Evolutionary conservation across 495 filamentous ascomycete species (phyloP).

Genomic region (Aspergillus egyptiacus): DNA sequence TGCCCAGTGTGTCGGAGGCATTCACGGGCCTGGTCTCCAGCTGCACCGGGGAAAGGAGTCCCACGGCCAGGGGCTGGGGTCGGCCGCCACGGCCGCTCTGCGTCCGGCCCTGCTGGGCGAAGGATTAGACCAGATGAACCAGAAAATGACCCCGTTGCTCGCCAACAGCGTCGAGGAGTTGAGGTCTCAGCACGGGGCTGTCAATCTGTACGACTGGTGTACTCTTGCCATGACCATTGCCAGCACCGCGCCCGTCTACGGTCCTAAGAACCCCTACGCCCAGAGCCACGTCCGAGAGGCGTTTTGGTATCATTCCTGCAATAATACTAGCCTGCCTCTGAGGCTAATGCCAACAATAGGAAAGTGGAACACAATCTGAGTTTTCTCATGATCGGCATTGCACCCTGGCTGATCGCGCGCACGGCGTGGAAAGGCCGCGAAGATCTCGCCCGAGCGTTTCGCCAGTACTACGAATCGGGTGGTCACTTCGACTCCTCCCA

Average conservation of each 20-base stretch:
- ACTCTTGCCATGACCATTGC: slow-evolving; percentile 39
- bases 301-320: slow-evolving; percentile 40
- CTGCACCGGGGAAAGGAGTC: slow-evolving; percentile 15
- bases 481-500: slow-evolving; percentile 32
- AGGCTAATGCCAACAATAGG: too few species aligned
- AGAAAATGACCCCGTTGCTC: slow-evolving; percentile 20
- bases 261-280: slow-evolving; percentile 44
- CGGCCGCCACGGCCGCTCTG: slow-evolving; percentile 20
- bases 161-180: slow-evolving; percentile 19
- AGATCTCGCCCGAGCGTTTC: slow-evolving; percentile 32
- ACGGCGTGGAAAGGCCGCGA: slow-evolving; percentile 35
- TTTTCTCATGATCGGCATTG: slow-evolving; percentile 25
- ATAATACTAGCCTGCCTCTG: too few species aligned
- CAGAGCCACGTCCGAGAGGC: slow-evolving; percentile 31
- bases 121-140: slow-evolving; percentile 27
- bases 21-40: slow-evolving; percentile 12
- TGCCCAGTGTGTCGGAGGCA: slow-evolving; percentile 18
- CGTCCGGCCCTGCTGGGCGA: slow-evolving; percentile 22
- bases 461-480: slow-evolving; percentile 32
- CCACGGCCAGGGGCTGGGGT: slow-evolving; percentile 19
- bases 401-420: slow-evolving; percentile 36
- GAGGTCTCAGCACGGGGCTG: background rate
- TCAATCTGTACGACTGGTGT: slow-evolving; percentile 37
- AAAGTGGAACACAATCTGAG: slow-evolving; percentile 39
- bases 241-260: slow-evolving; percentile 46